These are phyloP conservation scores for Ascochyta fabae DNA, from an alignment of 2,329 filamentous ascomycete genomes.

Conservation along the genomic window DNA sequence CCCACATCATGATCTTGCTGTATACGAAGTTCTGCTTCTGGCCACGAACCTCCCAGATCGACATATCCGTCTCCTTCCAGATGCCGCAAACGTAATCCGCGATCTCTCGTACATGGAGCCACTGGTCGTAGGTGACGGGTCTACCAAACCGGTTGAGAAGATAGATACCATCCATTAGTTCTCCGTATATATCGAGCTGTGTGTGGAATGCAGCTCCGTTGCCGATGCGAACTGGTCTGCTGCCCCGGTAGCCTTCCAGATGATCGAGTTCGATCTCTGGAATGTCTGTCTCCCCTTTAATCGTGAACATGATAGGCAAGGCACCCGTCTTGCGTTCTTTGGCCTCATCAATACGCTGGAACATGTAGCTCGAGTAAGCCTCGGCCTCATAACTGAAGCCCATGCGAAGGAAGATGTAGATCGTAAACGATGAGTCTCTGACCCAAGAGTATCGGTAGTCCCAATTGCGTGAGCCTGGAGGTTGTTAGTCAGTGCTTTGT, in stretches of 20 bases:
- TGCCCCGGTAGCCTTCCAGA: constrained; percentile 74
- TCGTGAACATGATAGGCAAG: constrained; percentile 77
- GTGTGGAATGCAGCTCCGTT: constrained; percentile 79
- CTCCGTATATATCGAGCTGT: constrained; percentile 81
- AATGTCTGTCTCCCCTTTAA: constrained; percentile 75
- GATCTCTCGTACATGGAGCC: constrained; percentile 73
- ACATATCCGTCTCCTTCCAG: constrained; percentile 73
- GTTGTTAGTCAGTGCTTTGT: not conserved
- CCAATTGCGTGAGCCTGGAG: constrained; percentile 61
- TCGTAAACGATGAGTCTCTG: constrained; percentile 76
- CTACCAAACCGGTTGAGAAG: constrained; percentile 82
- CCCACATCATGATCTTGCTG: constrained; percentile 85
- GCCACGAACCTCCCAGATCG: constrained; percentile 82
- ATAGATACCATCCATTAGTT: constrained; percentile 79
- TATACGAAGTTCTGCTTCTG: constrained; percentile 79
- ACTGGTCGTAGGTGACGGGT: constrained; percentile 75
- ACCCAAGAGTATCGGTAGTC: constrained; percentile 82
- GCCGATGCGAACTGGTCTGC: constrained; percentile 75
- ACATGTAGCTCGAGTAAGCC: constrained; percentile 80
- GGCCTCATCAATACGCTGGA: constrained; percentile 69
- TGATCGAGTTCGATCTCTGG: constrained; percentile 73
- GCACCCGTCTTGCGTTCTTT: constrained; percentile 63
- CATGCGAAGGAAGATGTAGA: constrained; percentile 76
- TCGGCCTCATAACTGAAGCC: constrained; percentile 79
- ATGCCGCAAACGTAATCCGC: constrained; percentile 73